Evolutionary conservation across 306 rosid genomes (phyloP).

Genomic region (Glycine latifolia): DNA sequence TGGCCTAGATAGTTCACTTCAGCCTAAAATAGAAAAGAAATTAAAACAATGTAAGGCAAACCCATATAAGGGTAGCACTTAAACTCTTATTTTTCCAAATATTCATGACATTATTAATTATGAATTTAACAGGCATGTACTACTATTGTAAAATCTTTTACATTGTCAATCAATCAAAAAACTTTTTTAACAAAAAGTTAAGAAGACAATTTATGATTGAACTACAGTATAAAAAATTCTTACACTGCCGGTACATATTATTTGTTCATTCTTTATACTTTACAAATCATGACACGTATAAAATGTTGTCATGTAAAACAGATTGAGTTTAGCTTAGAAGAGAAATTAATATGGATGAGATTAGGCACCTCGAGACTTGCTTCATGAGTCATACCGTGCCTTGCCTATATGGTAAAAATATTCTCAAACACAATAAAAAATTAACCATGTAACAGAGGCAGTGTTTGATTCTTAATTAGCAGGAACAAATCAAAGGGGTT

Average conservation of each 20-base stretch:
- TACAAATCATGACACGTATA: background rate
- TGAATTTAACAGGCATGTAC: background rate
- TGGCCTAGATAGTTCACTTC: slow-evolving; percentile 70
- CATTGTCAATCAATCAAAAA: background rate
- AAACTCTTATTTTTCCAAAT: slow-evolving; percentile 1
- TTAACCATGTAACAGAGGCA: background rate
- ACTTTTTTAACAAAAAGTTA: background rate
- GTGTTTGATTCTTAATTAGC: slow-evolving; percentile 1
- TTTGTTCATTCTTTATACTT: background rate
- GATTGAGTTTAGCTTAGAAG: slow-evolving; percentile 18
- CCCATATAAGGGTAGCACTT: slow-evolving; percentile 4
- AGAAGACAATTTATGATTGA: background rate
- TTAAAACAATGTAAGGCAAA: slow-evolving; percentile 3
- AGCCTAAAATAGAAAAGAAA: slow-evolving; percentile 44
- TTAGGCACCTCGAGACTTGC: slow-evolving; percentile 7
- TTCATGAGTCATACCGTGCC: slow-evolving; percentile 21
- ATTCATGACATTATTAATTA: too few species aligned
- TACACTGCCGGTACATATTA: background rate
- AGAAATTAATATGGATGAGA: slow-evolving; percentile 18
- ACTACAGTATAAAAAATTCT: background rate
- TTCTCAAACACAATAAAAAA: slow-evolving; percentile 6
- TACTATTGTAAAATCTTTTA: background rate
- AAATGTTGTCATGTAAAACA: background rate
- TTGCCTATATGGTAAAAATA: slow-evolving; percentile 15
- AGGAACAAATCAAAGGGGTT: background rate